phyloP scores from a whole-genome alignment of 345 rosid genomes.

The Punica granatum region DNA sequence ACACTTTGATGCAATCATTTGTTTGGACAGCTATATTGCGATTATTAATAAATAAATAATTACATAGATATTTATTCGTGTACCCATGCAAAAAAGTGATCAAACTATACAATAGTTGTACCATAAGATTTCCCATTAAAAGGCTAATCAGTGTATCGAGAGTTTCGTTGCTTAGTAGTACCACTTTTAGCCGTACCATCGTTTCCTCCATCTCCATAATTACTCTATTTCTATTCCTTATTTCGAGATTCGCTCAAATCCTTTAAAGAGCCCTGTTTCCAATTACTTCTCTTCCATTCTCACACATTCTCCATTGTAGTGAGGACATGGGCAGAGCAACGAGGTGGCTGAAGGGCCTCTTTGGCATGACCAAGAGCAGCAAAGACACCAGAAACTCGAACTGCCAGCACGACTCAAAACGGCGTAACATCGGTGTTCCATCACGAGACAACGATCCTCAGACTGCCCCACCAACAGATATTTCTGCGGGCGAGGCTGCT shows the following conservation, averaged over 20 bases:
- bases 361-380: slow-evolving; percentile 51
- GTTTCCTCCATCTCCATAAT: not conserved
- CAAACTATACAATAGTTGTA: too few species aligned
- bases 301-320: not conserved
- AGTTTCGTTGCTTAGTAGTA: too few species aligned
- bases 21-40: too few species aligned
- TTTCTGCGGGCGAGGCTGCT: slow-evolving; percentile 32
- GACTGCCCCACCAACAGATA: slow-evolving; percentile 30
- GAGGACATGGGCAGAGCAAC: slow-evolving; percentile 57
- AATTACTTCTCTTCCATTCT: slow-evolving; percentile 11
- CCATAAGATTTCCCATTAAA: too few species aligned
- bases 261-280: slow-evolving; percentile 12
- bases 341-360: slow-evolving; percentile 73
- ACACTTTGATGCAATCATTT: too few species aligned
- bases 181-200: too few species aligned
- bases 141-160: too few species aligned
- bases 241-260: not conserved
- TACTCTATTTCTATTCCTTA: not conserved
- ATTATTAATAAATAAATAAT: too few species aligned
- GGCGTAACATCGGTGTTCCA: slow-evolving; percentile 15
- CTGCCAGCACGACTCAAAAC: slow-evolving; percentile 21
- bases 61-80: too few species aligned
- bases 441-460: slow-evolving; percentile 22
- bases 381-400: slow-evolving; percentile 25
- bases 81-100: too few species aligned